phyloP scores from a whole-genome alignment of 352 stramenopile species.

The Peronospora destructor region DNA sequence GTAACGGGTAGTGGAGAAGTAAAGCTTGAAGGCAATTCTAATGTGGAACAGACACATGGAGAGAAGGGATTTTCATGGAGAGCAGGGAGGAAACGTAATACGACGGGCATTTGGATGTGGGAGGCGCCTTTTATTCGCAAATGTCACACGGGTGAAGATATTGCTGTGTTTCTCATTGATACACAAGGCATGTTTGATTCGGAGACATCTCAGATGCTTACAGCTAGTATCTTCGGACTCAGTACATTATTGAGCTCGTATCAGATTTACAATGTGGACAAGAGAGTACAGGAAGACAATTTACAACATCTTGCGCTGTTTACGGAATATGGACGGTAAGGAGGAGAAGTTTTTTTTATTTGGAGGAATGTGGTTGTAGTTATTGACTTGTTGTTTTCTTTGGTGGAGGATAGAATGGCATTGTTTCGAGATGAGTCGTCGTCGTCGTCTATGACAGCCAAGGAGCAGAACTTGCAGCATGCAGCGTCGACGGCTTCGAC shows the following conservation, averaged over 20 bases:
- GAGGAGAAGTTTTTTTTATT: constrained; percentile 18
- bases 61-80: constrained; percentile 94
- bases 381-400: background rate
- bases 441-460: constrained; percentile 15
- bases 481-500: constrained; percentile 14
- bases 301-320: constrained; percentile 99
- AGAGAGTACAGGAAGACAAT: constrained; percentile 98
- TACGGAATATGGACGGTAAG: constrained; percentile 94
- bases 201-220: constrained; percentile 97
- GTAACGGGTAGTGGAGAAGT: constrained; percentile 43
- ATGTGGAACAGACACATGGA: constrained; percentile 65
- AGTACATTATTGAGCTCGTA: constrained; percentile 94
- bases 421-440: constrained; percentile 44
- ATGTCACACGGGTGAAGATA: constrained; percentile 70
- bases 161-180: constrained; percentile 97
- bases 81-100: constrained; percentile 94
- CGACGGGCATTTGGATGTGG: constrained; percentile 99
- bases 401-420: constrained; percentile 44
- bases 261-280: constrained; percentile 99
- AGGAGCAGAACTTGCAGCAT: constrained; percentile 21
- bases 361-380: constrained; percentile 6
- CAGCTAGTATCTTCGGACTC: constrained; percentile 97
- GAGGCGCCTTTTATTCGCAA: constrained; percentile 94
- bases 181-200: constrained; percentile 99
- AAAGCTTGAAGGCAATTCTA: constrained; percentile 81